Conservation (phyloP, 257 asterid species). For the Nemophila menziesii region DNA sequence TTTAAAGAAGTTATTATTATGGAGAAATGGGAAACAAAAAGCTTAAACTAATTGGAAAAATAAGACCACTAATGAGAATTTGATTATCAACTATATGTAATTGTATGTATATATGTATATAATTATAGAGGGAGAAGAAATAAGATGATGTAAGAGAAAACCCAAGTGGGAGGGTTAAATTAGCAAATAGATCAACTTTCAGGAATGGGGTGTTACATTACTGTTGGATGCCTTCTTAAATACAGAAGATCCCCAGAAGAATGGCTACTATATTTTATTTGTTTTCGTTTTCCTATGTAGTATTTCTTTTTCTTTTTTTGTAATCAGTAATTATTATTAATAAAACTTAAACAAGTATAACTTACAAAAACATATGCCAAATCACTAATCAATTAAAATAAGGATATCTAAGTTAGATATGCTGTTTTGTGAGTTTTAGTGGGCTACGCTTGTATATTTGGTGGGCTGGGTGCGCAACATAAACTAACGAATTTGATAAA, state of each 20-base stretch:
- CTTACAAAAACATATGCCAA: too few relatives aligned
- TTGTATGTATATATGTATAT: background rate
- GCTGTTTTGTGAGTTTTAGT: too few relatives aligned
- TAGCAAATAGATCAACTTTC: background rate
- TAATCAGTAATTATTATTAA: too few relatives aligned
- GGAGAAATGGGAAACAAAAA: background rate
- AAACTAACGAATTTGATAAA: too few relatives aligned
- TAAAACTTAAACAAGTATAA: too few relatives aligned
- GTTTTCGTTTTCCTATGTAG: background rate
- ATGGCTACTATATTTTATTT: constrained; percentile 17
- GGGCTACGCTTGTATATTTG: too few relatives aligned
- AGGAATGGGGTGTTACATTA: background rate
- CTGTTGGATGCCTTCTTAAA: constrained; percentile 9
- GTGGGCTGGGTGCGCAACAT: too few relatives aligned
- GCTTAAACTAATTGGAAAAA: too few relatives aligned
- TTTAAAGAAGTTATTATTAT: constrained; percentile 4
- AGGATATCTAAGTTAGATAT: too few relatives aligned
- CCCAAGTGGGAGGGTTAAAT: background rate
- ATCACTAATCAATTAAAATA: too few relatives aligned
- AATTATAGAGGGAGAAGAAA: too few relatives aligned
- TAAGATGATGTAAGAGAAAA: background rate
- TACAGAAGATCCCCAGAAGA: too few relatives aligned
- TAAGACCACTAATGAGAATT: background rate
- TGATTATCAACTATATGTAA: background rate
- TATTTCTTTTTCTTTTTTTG: background rate